A percentile compares a stretch with the other conserved stretches of the same genome.
These are phyloP conservation scores for Clohesyomyces aquaticus DNA, from an alignment of 495 filamentous ascomycete species.

Conservation along the genomic window DNA sequence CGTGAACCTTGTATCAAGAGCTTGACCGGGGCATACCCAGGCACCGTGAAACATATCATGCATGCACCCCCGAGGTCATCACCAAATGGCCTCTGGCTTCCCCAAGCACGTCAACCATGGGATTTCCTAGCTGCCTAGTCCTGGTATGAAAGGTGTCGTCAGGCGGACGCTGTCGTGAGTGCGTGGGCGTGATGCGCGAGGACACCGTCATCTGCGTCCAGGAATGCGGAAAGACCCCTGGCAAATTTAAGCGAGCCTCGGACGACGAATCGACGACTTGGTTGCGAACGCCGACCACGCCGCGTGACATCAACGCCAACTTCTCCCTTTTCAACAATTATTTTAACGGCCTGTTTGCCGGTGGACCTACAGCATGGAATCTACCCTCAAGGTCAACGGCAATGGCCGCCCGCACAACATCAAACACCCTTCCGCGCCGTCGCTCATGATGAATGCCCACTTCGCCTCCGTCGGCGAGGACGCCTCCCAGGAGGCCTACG, in stretches of 20 bases:
- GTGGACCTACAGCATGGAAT: slow-evolving; percentile 11
- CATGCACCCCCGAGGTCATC: no score
- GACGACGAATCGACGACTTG: slow-evolving; percentile 13
- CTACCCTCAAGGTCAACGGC: slow-evolving; percentile 35
- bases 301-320: slow-evolving; percentile 40
- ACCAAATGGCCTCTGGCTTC: no score
- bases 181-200: neutral
- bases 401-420: slow-evolving; percentile 35
- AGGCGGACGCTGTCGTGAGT: neutral
- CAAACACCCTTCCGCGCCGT: slow-evolving; percentile 53
- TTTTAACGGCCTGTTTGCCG: slow-evolving; percentile 18
- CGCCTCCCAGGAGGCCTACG: slow-evolving; percentile 70
- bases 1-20: no score
- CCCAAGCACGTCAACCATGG: no score
- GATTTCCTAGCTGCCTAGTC: no score
- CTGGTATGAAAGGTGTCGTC: neutral
- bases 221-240: neutral
- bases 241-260: slow-evolving; percentile 27
- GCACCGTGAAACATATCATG: no score
- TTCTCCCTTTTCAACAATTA: slow-evolving; percentile 21
- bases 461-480: slow-evolving; percentile 77
- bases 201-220: neutral
- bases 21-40: no score
- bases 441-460: slow-evolving; percentile 80
- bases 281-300: slow-evolving; percentile 22